Percentiles rank a stretch among this genome's conserved stretches.
Conservation (phyloP, 306 rosid genomes). For the Vigna hirtella region DNA sequence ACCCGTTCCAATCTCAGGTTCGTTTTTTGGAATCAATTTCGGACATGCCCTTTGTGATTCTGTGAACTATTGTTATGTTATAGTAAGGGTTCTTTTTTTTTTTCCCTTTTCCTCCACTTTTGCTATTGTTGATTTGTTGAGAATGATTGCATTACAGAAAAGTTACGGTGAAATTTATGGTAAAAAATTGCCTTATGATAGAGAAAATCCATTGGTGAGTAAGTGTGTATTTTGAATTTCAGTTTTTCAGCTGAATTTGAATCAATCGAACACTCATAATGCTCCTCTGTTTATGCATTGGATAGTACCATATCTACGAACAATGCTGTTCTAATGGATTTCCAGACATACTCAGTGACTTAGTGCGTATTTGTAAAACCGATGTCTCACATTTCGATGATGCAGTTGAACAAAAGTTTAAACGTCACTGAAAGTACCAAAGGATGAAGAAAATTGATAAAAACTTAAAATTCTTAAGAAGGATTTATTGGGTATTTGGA, state of each 20-base stretch:
- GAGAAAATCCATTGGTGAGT: not conserved
- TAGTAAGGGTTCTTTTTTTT: not conserved
- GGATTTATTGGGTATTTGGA: not conserved
- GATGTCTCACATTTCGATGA: too few relatives aligned
- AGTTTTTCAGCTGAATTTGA: too few relatives aligned
- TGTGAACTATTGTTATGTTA: not conserved
- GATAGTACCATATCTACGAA: too few relatives aligned
- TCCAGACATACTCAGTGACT: too few relatives aligned
- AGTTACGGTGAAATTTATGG: not conserved
- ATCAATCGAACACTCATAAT: too few relatives aligned
- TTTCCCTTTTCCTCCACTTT: not conserved
- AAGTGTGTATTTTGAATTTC: too few relatives aligned
- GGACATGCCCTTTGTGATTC: not conserved
- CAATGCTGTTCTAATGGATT: too few relatives aligned
- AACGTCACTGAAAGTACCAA: not conserved
- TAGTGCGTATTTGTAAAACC: too few relatives aligned
- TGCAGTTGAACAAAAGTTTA: too few relatives aligned
- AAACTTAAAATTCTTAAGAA: not conserved
- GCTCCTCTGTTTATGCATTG: too few relatives aligned
- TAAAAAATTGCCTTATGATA: not conserved
- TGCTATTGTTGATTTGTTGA: not conserved
- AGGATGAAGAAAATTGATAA: not conserved
- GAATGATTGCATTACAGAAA: not conserved
- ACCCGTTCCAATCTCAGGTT: constrained; percentile 80
- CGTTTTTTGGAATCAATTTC: not conserved